Percentiles rank a stretch among this genome's conserved stretches.
These are phyloP conservation scores for Salix purpurea DNA, from an alignment of 345 rosid species.

Conservation along the genomic window DNA sequence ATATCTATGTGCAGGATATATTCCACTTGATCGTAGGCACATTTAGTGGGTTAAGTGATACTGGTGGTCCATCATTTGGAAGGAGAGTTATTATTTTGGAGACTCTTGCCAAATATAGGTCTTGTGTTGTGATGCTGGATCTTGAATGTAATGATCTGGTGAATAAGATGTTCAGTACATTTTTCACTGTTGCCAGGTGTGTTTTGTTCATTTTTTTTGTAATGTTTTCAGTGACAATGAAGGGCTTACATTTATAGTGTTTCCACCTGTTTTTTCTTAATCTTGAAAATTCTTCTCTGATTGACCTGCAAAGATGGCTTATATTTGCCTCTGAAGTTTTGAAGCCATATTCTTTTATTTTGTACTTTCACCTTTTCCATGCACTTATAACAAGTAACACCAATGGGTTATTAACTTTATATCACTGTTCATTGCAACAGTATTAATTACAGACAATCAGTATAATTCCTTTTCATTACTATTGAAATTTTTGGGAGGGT, in stretches of 20 bases:
- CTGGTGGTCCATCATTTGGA: slow-evolving; percentile 82
- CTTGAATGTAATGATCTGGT: slow-evolving; percentile 92
- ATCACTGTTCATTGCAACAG: not conserved
- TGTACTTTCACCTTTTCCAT: not conserved
- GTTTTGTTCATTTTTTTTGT: slow-evolving; percentile 22
- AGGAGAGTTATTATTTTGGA: slow-evolving; percentile 90
- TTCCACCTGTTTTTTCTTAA: not conserved
- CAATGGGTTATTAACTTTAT: not conserved
- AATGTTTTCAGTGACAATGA: too few species aligned
- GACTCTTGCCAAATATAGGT: slow-evolving; percentile 91
- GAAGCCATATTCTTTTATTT: not conserved
- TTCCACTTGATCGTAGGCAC: slow-evolving; percentile 80
- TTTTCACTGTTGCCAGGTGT: slow-evolving; percentile 85
- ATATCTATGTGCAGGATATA: slow-evolving; percentile 58
- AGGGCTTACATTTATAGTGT: not conserved
- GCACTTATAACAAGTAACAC: not conserved
- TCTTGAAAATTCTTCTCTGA: not conserved
- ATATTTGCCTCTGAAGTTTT: not conserved
- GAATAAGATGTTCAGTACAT: slow-evolving; percentile 83
- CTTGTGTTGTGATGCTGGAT: slow-evolving; percentile 97
- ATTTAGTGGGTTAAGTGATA: slow-evolving; percentile 78
- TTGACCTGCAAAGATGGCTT: not conserved
- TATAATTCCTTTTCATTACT: not conserved
- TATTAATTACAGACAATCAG: too few species aligned
- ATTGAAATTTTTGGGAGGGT: not conserved